These are phyloP conservation scores for Anastatica hierochuntica DNA, from an alignment of 345 rosid genomes.

Conservation along the genomic window DNA sequence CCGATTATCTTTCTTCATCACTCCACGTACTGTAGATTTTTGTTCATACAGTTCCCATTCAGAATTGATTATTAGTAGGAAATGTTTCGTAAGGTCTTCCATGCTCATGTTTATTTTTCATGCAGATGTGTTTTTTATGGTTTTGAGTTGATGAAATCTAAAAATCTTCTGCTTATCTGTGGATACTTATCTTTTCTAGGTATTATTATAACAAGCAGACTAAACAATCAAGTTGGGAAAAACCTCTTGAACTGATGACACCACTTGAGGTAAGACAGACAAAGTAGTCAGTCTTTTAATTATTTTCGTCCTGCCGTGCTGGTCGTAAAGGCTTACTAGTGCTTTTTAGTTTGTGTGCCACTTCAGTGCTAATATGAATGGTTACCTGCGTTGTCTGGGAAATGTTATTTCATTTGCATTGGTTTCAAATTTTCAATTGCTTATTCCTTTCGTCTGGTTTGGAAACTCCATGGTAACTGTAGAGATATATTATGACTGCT, in stretches of 20 bases:
- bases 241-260: conserved; percentile 91
- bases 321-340: not conserved
- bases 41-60: not conserved
- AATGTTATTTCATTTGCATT: not conserved
- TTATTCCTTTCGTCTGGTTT: conserved; percentile 32
- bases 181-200: conserved; percentile 30
- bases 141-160: not conserved
- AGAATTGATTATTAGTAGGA: not conserved
- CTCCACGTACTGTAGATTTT: not conserved
- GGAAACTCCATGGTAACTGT: conserved; percentile 44
- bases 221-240: conserved; percentile 95
- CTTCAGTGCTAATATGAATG: too few species aligned
- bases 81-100: not conserved
- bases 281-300: conserved; percentile 1
- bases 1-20: not conserved
- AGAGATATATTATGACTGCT: conserved; percentile 37
- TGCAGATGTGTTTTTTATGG: not conserved
- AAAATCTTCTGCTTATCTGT: not conserved
- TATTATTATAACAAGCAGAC: conserved; percentile 94
- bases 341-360: conserved; percentile 6
- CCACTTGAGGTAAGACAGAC: conserved; percentile 70
- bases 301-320: not conserved
- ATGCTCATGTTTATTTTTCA: not conserved
- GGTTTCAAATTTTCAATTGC: not conserved
- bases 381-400: too few species aligned